Evolutionary conservation across 768 basidiomycete genomes (phyloP).

Genomic region (Gelatoporia subvermispora): DNA sequence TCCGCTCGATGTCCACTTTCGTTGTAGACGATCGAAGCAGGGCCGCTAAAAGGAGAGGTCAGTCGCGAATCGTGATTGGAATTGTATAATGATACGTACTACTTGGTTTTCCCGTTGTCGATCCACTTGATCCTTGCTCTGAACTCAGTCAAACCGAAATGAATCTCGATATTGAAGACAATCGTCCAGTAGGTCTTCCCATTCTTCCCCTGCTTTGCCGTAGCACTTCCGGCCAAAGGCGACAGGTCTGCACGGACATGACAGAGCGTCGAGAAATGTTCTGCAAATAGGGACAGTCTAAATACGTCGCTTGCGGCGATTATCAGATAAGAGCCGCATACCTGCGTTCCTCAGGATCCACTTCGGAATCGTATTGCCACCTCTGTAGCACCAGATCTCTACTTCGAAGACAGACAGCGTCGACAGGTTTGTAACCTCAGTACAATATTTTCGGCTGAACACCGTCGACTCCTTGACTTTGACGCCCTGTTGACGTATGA

Average conservation of each 20-base stretch:
- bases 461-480: slow-evolving; percentile 81
- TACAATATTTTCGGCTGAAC: slow-evolving; percentile 78
- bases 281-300: slow-evolving; percentile 25
- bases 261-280: slow-evolving; percentile 72
- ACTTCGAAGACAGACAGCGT: slow-evolving; percentile 80
- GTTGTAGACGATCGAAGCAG: slow-evolving; percentile 77
- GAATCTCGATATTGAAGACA: slow-evolving; percentile 79
- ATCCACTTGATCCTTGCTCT: slow-evolving; percentile 79
- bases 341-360: slow-evolving; percentile 64
- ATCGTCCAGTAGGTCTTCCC: slow-evolving; percentile 81
- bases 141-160: slow-evolving; percentile 80
- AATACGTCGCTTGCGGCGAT: not conserved
- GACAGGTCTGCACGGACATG: slow-evolving; percentile 77
- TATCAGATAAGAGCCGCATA: slow-evolving; percentile 12
- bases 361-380: slow-evolving; percentile 63
- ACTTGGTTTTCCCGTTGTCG: slow-evolving; percentile 68
- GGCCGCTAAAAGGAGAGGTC: slow-evolving; percentile 45
- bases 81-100: slow-evolving; percentile 44
- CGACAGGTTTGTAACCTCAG: slow-evolving; percentile 70
- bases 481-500: slow-evolving; percentile 39
- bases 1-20: slow-evolving; percentile 71
- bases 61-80: slow-evolving; percentile 1
- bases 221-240: slow-evolving; percentile 64
- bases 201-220: slow-evolving; percentile 56
- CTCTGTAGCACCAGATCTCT: slow-evolving; percentile 80